Conservation (phyloP, 2,329 filamentous ascomycete genomes). For the Dactylonectria estremocensis region DNA sequence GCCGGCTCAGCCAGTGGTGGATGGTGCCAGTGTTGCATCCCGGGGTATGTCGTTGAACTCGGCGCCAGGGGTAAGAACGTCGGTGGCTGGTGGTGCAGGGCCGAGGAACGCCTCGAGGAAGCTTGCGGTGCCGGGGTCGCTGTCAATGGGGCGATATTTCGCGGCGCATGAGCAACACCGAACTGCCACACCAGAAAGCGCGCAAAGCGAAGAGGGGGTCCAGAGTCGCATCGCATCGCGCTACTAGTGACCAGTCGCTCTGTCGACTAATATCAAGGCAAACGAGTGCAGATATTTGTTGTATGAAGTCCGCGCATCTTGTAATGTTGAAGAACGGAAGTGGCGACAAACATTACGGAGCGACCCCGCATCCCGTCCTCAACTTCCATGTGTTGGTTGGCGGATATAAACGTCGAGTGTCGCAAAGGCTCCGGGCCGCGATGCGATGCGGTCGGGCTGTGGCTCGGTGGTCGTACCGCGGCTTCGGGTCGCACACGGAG, state of each 20-base stretch:
- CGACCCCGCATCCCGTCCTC: slow-evolving; percentile 15
- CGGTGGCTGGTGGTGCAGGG: neutral
- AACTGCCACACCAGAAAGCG: slow-evolving; percentile 1
- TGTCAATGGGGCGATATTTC: slow-evolving; percentile 9
- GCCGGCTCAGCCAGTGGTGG: neutral
- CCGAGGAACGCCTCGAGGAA: too few relatives aligned
- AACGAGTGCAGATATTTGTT: neutral
- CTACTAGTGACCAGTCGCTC: neutral
- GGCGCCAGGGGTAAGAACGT: neutral
- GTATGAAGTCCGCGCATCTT: slow-evolving; percentile 15
- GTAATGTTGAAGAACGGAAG: slow-evolving; percentile 1
- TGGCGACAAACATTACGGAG: neutral
- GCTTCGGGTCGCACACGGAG: slow-evolving; percentile 46
- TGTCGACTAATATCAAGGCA: neutral
- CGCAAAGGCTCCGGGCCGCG: slow-evolving; percentile 9
- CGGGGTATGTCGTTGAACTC: neutral
- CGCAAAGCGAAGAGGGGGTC: neutral
- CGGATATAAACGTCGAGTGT: slow-evolving; percentile 1
- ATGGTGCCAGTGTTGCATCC: neutral
- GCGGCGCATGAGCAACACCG: slow-evolving; percentile 6
- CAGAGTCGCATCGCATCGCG: neutral
- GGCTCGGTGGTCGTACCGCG: slow-evolving; percentile 32
- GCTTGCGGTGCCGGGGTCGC: neutral
- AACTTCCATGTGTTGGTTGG: neutral
- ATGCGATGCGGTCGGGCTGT: slow-evolving; percentile 22